These are phyloP conservation scores for Zygosaccharomyces pseudobailii DNA, from an alignment of 1,139 yeast species.

Conservation along the genomic window DNA sequence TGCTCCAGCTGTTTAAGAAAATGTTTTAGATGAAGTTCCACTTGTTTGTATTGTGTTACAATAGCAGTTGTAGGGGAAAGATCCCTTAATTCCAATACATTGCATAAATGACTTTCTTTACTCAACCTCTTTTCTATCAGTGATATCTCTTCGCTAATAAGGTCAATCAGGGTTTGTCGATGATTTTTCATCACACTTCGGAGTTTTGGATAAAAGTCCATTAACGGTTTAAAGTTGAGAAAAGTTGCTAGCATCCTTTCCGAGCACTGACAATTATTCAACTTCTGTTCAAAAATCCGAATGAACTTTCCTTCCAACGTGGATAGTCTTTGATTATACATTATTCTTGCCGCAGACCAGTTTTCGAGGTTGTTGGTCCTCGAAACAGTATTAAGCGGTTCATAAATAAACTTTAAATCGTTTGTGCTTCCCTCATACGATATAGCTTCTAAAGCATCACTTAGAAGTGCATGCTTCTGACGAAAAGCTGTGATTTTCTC, in stretches of 20 bases:
- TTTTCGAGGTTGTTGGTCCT: conserved; percentile 19
- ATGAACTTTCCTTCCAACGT: conserved; percentile 46
- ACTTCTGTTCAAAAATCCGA: conserved; percentile 36
- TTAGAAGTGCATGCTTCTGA: conserved; percentile 1
- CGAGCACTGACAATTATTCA: conserved; percentile 40
- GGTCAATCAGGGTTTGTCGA: conserved; percentile 45
- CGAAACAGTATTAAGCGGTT: conserved; percentile 11
- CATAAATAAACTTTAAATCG: conserved; percentile 8
- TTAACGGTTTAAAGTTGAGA: conserved; percentile 43
- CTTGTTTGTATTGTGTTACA: conserved; percentile 49
- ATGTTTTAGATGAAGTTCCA: conserved; percentile 40
- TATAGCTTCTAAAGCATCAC: conserved; percentile 1
- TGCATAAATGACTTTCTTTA: not conserved
- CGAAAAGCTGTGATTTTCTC: conserved; percentile 25
- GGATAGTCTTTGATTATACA: conserved; percentile 41
- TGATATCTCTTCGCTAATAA: conserved; percentile 44
- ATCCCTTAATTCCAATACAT: conserved; percentile 37
- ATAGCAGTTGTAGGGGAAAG: conserved; percentile 46
- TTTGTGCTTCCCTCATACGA: conserved; percentile 2
- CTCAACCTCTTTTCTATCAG: conserved; percentile 26
- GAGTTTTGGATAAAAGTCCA: conserved; percentile 45
- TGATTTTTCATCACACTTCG: conserved; percentile 53
- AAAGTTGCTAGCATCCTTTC: conserved; percentile 49
- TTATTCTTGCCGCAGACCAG: conserved; percentile 41
- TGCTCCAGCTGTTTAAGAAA: conserved; percentile 43